Base-by-base conservation (phyloP, 257 asterid species). In the Prunella vulgaris region DNA sequence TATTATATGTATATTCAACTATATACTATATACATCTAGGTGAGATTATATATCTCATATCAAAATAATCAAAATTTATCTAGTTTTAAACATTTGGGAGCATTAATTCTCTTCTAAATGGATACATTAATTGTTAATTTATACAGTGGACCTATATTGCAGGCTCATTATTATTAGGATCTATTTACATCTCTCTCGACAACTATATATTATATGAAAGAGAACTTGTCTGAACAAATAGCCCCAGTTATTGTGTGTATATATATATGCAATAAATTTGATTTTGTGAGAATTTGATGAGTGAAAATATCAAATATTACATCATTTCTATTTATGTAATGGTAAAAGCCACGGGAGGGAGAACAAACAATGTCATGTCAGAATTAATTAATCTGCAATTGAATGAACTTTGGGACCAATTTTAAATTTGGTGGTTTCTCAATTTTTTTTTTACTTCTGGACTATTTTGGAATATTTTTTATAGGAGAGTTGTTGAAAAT, bases 111-210 rank as follows among this genome's bases (percentile, higher is more conserved):
- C 51, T 42, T 42, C 18, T 15, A n/a, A 46, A 46, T 5, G 28
- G 49, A 15, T 30, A 60, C 25, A 57, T 27, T 13, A 25, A 5
- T 53, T 20, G 28, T 21, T 24, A 10, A 40, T 1, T 4, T 24
- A n/a, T 14, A 8, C 2, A 48, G 46, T 52, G 17, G 18, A 52
- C 32, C 18, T 51, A 32, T 60, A 15, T 42, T 7, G 46, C 27
- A 46, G 46, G 53, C 46, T 66, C 59, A 30, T 48, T n/a, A 30
- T 25, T 48, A 60, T 60, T 9, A 48, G 7, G 30, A 21, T 65
- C 38, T 28, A 65, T 73, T 72, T 62, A 42, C 10, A 35, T 30
- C 15, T 54, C 8, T 30, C 20, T 70, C 64, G 72, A 76, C 80
- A 70, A 44, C 17, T 33, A 56, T 76, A 22, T 60, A 54, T 20